Evolutionary conservation across 1,284 basidiomycete genomes (phyloP).

Genomic region (Irpex sp.): DNA sequence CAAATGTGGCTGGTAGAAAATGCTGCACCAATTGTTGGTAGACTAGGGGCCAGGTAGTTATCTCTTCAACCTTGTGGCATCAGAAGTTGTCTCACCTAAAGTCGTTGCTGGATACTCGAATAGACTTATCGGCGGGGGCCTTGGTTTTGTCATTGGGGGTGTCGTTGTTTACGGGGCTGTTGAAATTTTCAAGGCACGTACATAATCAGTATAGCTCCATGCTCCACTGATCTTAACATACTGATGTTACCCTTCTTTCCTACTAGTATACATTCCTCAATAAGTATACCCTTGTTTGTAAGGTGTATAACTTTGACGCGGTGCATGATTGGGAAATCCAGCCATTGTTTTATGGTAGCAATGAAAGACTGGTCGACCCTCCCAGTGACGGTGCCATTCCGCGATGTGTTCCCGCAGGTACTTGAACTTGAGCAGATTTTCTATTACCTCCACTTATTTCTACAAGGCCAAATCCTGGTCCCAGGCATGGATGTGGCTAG

Average conservation of each 20-base stretch:
- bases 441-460: neutral
- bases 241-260: neutral
- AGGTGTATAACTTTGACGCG: neutral
- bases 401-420: neutral
- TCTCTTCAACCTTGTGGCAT: neutral
- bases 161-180: neutral
- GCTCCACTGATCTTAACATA: neutral
- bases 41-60: neutral
- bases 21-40: neutral
- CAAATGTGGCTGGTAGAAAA: neutral
- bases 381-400: neutral
- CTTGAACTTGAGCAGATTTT: neutral
- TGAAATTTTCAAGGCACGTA: neutral
- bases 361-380: neutral
- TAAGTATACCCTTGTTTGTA: neutral
- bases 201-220: neutral
- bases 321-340: neutral
- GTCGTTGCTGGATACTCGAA: neutral
- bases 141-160: neutral
- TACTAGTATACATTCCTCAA: neutral
- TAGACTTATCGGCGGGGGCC: neutral
- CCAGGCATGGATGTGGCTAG: neutral
- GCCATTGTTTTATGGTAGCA: neutral
- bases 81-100: neutral
- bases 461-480: neutral